Base-by-base conservation (phyloP, 345 rosid genomes). In the Raphanus raphanistrum region DNA sequence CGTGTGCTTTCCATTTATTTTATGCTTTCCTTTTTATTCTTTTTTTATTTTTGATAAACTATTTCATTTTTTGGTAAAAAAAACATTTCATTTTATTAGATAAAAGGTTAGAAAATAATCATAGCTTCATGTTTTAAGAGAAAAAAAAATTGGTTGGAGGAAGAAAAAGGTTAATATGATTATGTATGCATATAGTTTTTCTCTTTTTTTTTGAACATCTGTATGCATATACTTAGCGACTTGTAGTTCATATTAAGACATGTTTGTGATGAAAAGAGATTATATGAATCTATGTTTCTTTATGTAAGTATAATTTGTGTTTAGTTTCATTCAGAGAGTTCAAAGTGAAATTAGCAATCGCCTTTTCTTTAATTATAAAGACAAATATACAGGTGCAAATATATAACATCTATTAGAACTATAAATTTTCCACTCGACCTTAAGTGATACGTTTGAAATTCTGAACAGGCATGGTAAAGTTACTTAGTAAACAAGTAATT, bases 401-500 rank as follows among this genome's bases (percentile, higher is more conserved):
- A 38, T 11, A 41, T 43, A 12, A 21, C 21, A 21, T 45, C 2
- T 38, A 13, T 45, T 13, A 50, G 21, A 50, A 50, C 57, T 50
- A 50, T 4, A 50, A 21, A 50, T 50, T 50, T 50, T 50, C 13
- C 7, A 54, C 29, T 7, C 7, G 15, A 28, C 2, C 29, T 26
- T 4, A 59, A 26, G 38, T 25, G 21, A 10, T 26, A 35, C 31
- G 16, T 17, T 28, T 41, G 2, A 33, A 59, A 13, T 12, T 21
- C 8, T 60, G 60, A 29, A 60, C 2, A 60, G 6, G 4, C 29
- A 26, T 68, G 21, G 35, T 62, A 15, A 76, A 63, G 70, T 76
- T 63, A 21, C 81, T 77, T 71, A 77, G 4, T 66, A 57, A 48
- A 64, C 68, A 71, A 66, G 68, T 54, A 36, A 35, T 6, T 32